phyloP scores from a whole-genome alignment of 768 basidiomycete genomes.

The Zangia roseola region DNA sequence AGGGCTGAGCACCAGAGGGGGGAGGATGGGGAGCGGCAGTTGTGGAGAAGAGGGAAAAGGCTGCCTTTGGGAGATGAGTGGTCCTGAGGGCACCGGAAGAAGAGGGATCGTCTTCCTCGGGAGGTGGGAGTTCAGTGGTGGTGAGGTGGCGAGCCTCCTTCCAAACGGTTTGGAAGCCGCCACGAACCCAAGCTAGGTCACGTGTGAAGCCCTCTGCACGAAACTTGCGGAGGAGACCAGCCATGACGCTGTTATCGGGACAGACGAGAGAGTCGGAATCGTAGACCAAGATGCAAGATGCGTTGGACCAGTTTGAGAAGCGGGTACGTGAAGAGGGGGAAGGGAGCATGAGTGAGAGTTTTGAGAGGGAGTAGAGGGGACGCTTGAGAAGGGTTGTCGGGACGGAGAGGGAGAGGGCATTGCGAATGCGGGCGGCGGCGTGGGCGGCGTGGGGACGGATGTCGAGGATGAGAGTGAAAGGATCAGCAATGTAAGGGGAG shows the following conservation, averaged over 20 bases:
- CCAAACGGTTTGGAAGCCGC: slow-evolving; percentile 78
- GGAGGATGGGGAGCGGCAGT: slow-evolving; percentile 23
- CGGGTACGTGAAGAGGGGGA: slow-evolving; percentile 51
- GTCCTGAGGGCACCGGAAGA: slow-evolving; percentile 44
- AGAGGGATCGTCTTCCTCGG: slow-evolving; percentile 46
- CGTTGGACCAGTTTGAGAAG: slow-evolving; percentile 59
- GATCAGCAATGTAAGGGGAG: slow-evolving; percentile 31
- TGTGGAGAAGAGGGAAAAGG: slow-evolving; percentile 55
- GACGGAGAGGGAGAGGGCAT: slow-evolving; percentile 82
- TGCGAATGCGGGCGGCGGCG: slow-evolving; percentile 59
- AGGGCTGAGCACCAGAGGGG: neutral
- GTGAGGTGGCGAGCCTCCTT: slow-evolving; percentile 50
- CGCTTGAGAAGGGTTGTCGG: slow-evolving; percentile 94
- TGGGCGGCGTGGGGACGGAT: slow-evolving; percentile 82
- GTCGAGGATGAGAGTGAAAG: slow-evolving; percentile 71
- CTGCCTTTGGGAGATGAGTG: slow-evolving; percentile 59
- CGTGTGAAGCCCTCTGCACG: slow-evolving; percentile 56
- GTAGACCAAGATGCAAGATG: slow-evolving; percentile 73
- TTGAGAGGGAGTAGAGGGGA: slow-evolving; percentile 78
- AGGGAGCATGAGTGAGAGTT: slow-evolving; percentile 80
- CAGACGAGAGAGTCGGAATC: slow-evolving; percentile 73
- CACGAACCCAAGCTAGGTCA: slow-evolving; percentile 73
- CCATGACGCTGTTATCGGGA: slow-evolving; percentile 63
- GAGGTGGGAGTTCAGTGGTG: slow-evolving; percentile 46
- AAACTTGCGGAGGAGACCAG: slow-evolving; percentile 76